phyloP scores from a whole-genome alignment of 225 moss, liverwort and hornwort species.

The Straminergon stramineum region DNA sequence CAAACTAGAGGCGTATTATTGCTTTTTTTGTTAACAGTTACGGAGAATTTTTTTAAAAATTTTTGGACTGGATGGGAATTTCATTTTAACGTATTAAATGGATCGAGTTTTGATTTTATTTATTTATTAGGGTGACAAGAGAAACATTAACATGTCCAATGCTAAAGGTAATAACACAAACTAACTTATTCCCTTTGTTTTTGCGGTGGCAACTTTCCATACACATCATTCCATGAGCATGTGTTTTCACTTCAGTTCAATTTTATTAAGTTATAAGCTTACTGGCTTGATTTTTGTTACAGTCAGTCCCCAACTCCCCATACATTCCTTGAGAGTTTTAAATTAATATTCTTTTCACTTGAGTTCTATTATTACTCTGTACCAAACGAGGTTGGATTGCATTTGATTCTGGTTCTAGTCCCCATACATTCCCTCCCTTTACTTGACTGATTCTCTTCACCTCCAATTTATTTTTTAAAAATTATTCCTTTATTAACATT shows the following conservation, averaged over 20 bases:
- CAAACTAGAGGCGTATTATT: not conserved
- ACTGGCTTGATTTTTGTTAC: too few relatives aligned
- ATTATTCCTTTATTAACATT: not conserved
- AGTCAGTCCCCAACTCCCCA: not conserved
- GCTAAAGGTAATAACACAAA: not conserved
- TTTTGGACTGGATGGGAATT: not conserved
- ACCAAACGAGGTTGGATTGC: not conserved
- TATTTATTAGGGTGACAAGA: too few relatives aligned
- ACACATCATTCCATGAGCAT: not conserved
- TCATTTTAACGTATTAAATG: not conserved
- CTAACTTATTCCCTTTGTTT: not conserved
- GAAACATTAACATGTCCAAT: not conserved
- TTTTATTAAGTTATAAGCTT: too few relatives aligned
- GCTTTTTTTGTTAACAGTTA: not conserved
- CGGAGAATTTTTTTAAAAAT: too few relatives aligned
- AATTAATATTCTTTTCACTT: not conserved
- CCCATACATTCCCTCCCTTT: not conserved
- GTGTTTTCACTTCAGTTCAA: not conserved
- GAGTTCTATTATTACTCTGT: not conserved
- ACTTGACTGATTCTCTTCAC: not conserved
- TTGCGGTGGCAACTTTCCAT: not conserved
- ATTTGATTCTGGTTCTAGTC: not conserved
- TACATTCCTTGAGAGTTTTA: not conserved
- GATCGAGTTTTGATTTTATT: not conserved
- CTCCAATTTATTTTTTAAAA: not conserved